Evolutionary conservation across 345 rosid species (phyloP).

Genomic region (Bretschneidera sinensis): DNA sequence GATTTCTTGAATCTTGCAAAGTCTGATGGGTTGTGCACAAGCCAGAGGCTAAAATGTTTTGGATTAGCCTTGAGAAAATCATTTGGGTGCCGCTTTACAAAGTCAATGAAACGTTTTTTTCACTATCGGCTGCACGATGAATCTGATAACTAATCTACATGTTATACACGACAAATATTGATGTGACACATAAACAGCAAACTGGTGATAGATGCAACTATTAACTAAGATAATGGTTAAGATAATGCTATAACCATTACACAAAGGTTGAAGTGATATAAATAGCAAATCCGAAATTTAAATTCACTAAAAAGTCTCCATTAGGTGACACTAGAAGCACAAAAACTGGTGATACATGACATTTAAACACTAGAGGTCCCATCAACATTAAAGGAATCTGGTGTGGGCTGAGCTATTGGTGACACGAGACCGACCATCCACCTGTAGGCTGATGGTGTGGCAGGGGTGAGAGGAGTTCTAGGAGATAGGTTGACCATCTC

Average conservation of each 20-base stretch:
- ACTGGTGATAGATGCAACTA: no score
- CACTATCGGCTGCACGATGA: no score
- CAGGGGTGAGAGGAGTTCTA: constrained; percentile 32
- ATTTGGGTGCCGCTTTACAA: no score
- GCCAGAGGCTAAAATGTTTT: no score
- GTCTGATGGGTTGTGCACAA: no score
- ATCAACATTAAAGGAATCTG: constrained; percentile 4
- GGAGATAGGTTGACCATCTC: constrained; percentile 80
- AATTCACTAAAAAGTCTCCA: constrained; percentile 4
- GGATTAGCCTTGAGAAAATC: no score
- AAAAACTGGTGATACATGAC: neutral
- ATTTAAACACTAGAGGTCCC: constrained; percentile 5
- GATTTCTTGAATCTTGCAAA: no score
- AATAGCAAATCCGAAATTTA: neutral
- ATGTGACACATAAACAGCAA: no score
- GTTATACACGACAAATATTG: no score
- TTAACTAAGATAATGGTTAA: no score
- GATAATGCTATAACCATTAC: constrained; percentile 1
- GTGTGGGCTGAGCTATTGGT: constrained; percentile 14
- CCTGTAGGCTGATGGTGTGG: constrained; percentile 20
- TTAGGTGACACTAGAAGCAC: constrained; percentile 1
- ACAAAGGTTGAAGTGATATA: neutral
- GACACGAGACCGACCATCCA: constrained; percentile 15
- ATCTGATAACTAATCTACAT: no score
- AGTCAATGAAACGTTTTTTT: no score